phyloP scores from a whole-genome alignment of 1,284 basidiomycete species.

The Ceratobasidium sp. region DNA sequence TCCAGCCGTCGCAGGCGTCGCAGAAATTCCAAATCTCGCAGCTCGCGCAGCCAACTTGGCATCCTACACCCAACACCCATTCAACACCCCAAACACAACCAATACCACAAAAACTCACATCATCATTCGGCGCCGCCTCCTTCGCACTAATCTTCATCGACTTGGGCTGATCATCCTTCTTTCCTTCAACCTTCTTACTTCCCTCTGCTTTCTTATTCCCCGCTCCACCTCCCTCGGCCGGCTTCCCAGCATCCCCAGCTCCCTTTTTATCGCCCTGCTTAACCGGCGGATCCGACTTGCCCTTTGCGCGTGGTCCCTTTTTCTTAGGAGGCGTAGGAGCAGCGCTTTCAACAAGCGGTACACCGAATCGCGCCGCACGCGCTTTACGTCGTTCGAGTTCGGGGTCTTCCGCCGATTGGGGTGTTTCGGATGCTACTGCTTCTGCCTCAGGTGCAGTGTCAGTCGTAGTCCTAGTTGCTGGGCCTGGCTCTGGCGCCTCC shows the following conservation, averaged over 20 bases:
- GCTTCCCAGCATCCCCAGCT: background rate
- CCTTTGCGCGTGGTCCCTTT: constrained; percentile 45
- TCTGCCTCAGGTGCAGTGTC: constrained; percentile 38
- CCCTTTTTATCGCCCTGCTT: constrained; percentile 43
- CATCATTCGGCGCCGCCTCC: constrained; percentile 42
- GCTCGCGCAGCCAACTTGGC: constrained; percentile 41
- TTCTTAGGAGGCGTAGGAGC: constrained; percentile 51
- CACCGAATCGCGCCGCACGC: constrained; percentile 77
- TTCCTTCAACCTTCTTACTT: constrained; percentile 1
- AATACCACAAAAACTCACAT: constrained; percentile 19
- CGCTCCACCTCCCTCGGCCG: background rate
- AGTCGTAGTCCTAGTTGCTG: constrained; percentile 32
- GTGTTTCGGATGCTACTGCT: constrained; percentile 43
- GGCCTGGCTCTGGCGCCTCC: constrained; percentile 26
- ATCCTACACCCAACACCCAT: constrained; percentile 12
- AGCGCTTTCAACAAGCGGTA: constrained; percentile 68
- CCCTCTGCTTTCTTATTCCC: background rate
- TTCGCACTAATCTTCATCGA: constrained; percentile 35
- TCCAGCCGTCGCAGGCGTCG: background rate
- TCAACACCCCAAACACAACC: background rate
- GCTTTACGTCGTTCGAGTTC: constrained; percentile 46
- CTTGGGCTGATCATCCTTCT: constrained; percentile 16
- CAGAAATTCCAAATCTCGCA: constrained; percentile 34
- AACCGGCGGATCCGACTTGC: constrained; percentile 49
- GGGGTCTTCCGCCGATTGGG: constrained; percentile 44